Percentiles rank a stretch among this genome's conserved stretches.
Conservation (phyloP, 768 basidiomycete genomes). For the Xanthoconium stramineum region DNA sequence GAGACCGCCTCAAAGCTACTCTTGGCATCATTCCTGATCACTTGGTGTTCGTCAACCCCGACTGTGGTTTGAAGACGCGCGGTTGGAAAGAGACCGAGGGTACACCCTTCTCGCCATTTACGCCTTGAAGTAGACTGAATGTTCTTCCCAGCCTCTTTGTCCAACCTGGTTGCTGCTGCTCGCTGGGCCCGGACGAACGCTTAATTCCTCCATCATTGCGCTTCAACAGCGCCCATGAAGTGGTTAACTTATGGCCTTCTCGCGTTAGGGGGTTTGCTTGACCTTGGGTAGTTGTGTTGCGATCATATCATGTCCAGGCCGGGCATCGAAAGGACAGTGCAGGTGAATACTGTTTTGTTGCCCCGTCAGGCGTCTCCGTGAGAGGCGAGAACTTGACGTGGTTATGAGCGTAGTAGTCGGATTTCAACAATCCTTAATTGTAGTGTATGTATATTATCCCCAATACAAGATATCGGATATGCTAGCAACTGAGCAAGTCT, state of each 20-base stretch:
- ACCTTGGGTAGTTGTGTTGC: conserved; percentile 55
- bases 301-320: conserved; percentile 25
- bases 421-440: conserved; percentile 76
- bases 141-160: conserved; percentile 55
- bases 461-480: conserved; percentile 7
- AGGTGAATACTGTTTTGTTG: conserved; percentile 21
- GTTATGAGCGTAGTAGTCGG: conserved; percentile 49
- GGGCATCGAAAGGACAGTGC: conserved; percentile 17
- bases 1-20: conserved; percentile 85
- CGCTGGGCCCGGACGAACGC: conserved; percentile 87
- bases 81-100: conserved; percentile 97
- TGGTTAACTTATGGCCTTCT: conserved; percentile 53
- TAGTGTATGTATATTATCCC: conserved; percentile 26
- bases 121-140: conserved; percentile 4
- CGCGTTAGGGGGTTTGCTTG: conserved; percentile 36
- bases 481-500: too few relatives aligned
- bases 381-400: conserved; percentile 27
- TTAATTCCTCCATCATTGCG: conserved; percentile 56
- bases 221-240: conserved; percentile 89
- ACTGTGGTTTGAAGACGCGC: conserved; percentile 98
- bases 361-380: conserved; percentile 23
- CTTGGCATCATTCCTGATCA: conserved; percentile 75
- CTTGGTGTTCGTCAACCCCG: conserved; percentile 91
- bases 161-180: conserved; percentile 87
- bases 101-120: conserved; percentile 17